These are phyloP conservation scores for Scenedesmus sp. DNA, from an alignment of 163 green algal species.

Conservation along the genomic window DNA sequence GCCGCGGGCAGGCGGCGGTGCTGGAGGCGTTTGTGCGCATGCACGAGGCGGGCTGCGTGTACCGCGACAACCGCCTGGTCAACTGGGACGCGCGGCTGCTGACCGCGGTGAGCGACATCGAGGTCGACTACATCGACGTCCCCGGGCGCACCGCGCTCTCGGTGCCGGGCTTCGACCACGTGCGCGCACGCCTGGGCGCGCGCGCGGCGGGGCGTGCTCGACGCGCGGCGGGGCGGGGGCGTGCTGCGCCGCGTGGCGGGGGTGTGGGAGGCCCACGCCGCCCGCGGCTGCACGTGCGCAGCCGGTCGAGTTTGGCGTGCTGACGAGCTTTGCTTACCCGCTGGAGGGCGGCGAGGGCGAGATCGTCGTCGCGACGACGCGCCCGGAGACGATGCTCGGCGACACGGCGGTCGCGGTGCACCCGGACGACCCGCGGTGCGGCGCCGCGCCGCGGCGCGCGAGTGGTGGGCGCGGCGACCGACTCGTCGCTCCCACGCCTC, in stretches of 20 bases:
- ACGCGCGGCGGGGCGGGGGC: no score
- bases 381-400: conserved; percentile 98
- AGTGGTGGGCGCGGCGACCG: no score
- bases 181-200: no score
- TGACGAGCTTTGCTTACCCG: conserved; percentile 96
- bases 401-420: conserved; percentile 97
- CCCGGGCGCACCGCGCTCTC: conserved; percentile 74
- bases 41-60: conserved; percentile 89
- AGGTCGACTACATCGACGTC: conserved; percentile 97
- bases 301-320: conserved; percentile 94
- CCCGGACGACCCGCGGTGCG: conserved; percentile 84
- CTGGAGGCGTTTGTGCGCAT: conserved; percentile 96
- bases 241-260: no score
- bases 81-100: conserved; percentile 97
- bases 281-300: conserved; percentile 32
- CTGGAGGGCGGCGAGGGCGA: conserved; percentile 84
- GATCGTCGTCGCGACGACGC: conserved; percentile 97
- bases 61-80: conserved; percentile 97
- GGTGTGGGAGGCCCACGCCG: no score
- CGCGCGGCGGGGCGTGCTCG: no score
- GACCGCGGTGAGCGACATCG: conserved; percentile 97
- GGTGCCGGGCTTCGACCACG: conserved; percentile 88
- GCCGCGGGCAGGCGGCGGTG: conserved; percentile 73
- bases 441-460: no score
- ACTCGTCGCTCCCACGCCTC: no score